A percentile compares a stretch with the other conserved stretches of the same genome.
Evolutionary conservation across 2,329 filamentous ascomycete species (phyloP).

Genomic region (Nemania serpens): DNA sequence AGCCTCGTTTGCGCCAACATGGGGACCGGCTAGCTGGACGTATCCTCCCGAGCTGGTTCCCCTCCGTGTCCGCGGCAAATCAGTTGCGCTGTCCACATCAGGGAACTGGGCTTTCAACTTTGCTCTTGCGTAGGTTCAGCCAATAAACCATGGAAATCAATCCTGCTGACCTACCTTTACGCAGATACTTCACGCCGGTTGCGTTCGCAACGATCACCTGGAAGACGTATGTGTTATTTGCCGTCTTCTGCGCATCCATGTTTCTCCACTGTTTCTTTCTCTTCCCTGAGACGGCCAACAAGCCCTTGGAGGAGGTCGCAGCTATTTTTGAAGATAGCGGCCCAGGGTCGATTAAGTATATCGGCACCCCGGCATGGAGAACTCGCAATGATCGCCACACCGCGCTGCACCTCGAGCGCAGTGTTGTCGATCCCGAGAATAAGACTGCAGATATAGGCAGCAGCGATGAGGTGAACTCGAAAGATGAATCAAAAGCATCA

Average conservation of each 20-base stretch:
- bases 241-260: constrained; percentile 55
- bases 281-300: constrained; percentile 62
- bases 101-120: constrained; percentile 58
- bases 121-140: constrained; percentile 44
- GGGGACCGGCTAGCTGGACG: constrained; percentile 51
- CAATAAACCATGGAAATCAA: not conserved
- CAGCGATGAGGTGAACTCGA: not conserved
- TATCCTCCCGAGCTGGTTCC: constrained; percentile 55
- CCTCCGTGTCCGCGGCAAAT: constrained; percentile 55
- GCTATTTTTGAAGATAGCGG: constrained; percentile 51
- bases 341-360: constrained; percentile 44
- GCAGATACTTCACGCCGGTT: constrained; percentile 51
- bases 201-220: constrained; percentile 53
- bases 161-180: constrained; percentile 4
- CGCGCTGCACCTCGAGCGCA: constrained; percentile 41
- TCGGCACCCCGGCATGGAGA: constrained; percentile 51
- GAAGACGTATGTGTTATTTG: constrained; percentile 58
- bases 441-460: constrained; percentile 31
- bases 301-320: constrained; percentile 59
- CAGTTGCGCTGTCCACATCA: constrained; percentile 57
- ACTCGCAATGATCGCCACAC: constrained; percentile 46
- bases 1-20: constrained; percentile 53
- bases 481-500: constrained; percentile 6
- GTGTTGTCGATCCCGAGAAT: constrained; percentile 43
- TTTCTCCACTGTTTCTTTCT: constrained; percentile 58